Conservation (phyloP, 2,329 filamentous ascomycete genomes). For the Bipolaris cookei region DNA sequence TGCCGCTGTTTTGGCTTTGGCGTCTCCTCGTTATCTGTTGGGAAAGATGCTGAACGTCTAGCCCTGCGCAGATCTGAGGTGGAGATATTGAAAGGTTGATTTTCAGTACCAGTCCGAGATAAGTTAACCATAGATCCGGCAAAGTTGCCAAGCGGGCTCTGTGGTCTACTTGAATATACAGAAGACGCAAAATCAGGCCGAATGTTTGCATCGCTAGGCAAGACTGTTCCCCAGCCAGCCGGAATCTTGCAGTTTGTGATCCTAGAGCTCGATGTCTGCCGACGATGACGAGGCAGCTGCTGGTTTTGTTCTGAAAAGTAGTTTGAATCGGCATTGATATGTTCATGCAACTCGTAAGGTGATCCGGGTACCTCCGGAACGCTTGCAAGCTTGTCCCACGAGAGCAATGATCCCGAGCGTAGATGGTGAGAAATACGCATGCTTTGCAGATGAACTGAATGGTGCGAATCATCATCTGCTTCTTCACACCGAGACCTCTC, state of each 20-base stretch:
- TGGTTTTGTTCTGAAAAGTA: conserved; percentile 16
- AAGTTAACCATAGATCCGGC: conserved; percentile 33
- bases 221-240: conserved; percentile 47
- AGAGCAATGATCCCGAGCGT: conserved; percentile 50
- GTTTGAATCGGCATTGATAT: conserved; percentile 31
- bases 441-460: conserved; percentile 51
- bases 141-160: conserved; percentile 46
- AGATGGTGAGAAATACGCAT: conserved; percentile 56
- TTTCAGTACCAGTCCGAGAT: conserved; percentile 10
- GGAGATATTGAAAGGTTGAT: conserved; percentile 17
- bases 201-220: conserved; percentile 22
- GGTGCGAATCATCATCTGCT: conserved; percentile 27
- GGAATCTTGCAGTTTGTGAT: conserved; percentile 47
- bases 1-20: conserved; percentile 25
- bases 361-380: conserved; percentile 26
- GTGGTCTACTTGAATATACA: conserved; percentile 49
- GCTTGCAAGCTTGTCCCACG: conserved; percentile 44
- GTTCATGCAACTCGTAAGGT: conserved; percentile 21
- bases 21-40: conserved; percentile 33
- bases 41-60: conserved; percentile 31
- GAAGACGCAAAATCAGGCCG: conserved; percentile 44
- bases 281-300: conserved; percentile 28
- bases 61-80: conserved; percentile 16
- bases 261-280: conserved; percentile 47
- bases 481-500: conserved; percentile 7